A percentile compares a stretch with the other conserved stretches of the same genome.
Evolutionary conservation across 345 rosid genomes (phyloP).

Genomic region (Syzygium oleosum): DNA sequence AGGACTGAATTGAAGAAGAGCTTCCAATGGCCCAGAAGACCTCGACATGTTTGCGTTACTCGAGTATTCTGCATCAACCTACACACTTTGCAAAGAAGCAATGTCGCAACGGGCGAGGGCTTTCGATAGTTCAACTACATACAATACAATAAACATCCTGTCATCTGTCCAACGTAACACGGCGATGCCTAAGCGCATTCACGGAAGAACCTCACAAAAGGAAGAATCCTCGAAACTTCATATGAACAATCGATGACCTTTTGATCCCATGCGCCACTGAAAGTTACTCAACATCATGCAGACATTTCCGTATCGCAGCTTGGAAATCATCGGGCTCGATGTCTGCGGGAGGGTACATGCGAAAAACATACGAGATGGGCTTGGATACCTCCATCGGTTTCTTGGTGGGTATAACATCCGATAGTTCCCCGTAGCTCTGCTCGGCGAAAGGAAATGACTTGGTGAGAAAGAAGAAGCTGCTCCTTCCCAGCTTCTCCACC

Average conservation of each 20-base stretch:
- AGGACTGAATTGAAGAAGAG: background rate
- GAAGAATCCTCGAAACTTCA: background rate
- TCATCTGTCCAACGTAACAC: background rate
- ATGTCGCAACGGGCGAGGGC: background rate
- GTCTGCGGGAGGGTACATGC: conserved; percentile 49
- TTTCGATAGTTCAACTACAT: background rate
- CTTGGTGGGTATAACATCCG: conserved; percentile 14
- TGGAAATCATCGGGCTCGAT: conserved; percentile 44
- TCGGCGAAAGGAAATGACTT: conserved; percentile 67
- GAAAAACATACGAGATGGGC: conserved; percentile 64
- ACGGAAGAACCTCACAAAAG: background rate
- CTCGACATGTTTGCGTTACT: background rate
- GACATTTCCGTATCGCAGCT: conserved; percentile 13
- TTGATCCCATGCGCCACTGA: background rate
- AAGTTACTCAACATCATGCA: conserved; percentile 12
- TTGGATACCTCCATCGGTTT: conserved; percentile 50
- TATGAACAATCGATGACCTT: background rate
- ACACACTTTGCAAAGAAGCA: background rate
- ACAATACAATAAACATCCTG: background rate
- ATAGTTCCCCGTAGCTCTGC: conserved; percentile 50
- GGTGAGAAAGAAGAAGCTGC: conserved; percentile 71
- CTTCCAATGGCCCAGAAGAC: background rate
- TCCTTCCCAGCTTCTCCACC: conserved; percentile 78
- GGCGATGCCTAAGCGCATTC: background rate
- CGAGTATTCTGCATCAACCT: background rate